Evolutionary conservation across 192 early-diverging fungal genomes (phyloP).

Genomic region (Podila minutissima): DNA sequence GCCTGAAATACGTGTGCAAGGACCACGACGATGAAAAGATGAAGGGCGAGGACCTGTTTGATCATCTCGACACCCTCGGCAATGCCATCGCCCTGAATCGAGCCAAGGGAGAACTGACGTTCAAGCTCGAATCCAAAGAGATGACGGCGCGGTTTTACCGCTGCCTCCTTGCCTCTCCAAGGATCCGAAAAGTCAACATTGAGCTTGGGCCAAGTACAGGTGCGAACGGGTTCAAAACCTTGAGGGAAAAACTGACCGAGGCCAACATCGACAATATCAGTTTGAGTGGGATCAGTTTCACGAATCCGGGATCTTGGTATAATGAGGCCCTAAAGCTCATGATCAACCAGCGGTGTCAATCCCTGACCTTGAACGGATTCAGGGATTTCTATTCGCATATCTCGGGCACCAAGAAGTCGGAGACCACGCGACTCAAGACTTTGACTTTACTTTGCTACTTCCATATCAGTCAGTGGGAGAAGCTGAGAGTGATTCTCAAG

Average conservation of each 20-base stretch:
- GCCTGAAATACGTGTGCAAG: background rate
- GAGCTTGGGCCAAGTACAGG: too few relatives aligned
- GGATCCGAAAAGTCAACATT: too few relatives aligned
- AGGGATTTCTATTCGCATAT: constrained; percentile 3
- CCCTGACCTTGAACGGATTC: background rate
- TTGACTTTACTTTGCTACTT: background rate
- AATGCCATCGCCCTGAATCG: background rate
- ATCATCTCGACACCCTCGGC: background rate
- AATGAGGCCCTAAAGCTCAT: background rate
- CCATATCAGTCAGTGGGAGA: background rate
- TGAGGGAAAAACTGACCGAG: too few relatives aligned
- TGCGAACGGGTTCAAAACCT: too few relatives aligned
- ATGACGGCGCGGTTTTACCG: too few relatives aligned
- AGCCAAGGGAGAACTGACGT: background rate
- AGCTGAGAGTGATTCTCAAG: background rate
- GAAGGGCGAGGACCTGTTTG: too few relatives aligned
- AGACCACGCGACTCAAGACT: background rate
- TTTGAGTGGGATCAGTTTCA: background rate
- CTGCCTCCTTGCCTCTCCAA: too few relatives aligned
- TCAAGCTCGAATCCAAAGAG: too few relatives aligned
- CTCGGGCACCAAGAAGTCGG: background rate
- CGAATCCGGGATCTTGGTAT: background rate
- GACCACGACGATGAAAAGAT: constrained; percentile 2
- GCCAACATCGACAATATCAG: background rate
- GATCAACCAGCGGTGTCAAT: constrained; percentile 4